These are phyloP conservation scores for Ophiostoma novo-ulmi DNA, from an alignment of 2,329 filamentous ascomycete genomes.

Conservation along the genomic window DNA sequence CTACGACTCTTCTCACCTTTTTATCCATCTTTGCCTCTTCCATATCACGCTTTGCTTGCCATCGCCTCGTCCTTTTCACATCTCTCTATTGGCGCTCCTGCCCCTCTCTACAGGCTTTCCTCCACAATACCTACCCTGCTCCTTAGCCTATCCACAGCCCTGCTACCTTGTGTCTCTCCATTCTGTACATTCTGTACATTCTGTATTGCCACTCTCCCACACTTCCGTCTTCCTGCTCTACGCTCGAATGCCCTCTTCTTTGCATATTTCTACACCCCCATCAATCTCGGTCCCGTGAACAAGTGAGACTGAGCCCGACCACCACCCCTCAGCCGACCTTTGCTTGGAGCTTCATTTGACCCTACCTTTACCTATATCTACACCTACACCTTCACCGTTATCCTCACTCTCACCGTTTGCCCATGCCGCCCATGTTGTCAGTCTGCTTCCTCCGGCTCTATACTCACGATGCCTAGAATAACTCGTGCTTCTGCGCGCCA, in stretches of 20 bases:
- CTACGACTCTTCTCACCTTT: background rate
- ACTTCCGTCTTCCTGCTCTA: background rate
- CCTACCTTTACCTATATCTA: background rate
- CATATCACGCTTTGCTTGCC: background rate
- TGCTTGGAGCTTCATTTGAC: background rate
- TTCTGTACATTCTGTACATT: background rate
- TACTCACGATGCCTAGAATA: constrained; percentile 88
- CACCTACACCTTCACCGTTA: no score
- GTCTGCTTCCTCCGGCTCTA: constrained; percentile 27
- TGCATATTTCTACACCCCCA: background rate
- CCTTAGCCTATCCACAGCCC: constrained; percentile 4
- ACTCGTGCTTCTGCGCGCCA: constrained; percentile 92
- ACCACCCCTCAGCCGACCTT: background rate
- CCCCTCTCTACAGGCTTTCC: background rate
- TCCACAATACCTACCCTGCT: background rate
- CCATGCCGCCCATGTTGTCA: constrained; percentile 28
- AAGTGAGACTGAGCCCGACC: background rate
- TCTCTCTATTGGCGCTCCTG: constrained; percentile 5
- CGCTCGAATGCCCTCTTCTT: background rate
- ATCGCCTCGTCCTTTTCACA: background rate
- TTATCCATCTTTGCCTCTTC: background rate
- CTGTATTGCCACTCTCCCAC: background rate
- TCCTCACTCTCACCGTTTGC: constrained; percentile 7
- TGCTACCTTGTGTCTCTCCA: background rate
- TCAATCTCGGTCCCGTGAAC: background rate